Percentiles rank a stretch among this genome's conserved stretches.
Evolutionary conservation across 2,329 filamentous ascomycete genomes (phyloP).

Genomic region (Colletotrichum trifolii): DNA sequence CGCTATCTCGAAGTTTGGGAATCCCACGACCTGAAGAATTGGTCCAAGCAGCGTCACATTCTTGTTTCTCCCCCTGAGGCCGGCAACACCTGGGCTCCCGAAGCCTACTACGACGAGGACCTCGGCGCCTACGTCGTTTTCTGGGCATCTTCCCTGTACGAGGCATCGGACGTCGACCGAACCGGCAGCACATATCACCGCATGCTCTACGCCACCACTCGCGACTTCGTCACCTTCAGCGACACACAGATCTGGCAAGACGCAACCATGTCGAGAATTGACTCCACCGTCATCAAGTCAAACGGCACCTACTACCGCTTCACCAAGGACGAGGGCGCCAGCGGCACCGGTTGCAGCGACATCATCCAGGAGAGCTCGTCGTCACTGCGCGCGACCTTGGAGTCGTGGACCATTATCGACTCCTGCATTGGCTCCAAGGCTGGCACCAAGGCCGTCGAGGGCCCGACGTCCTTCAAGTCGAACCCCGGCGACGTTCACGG

Average conservation of each 20-base stretch:
- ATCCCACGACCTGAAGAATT: constrained; percentile 60
- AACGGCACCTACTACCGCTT: constrained; percentile 60
- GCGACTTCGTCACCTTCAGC: constrained; percentile 62
- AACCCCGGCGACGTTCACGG: constrained; percentile 61
- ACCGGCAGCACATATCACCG: constrained; percentile 59
- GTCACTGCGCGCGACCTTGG: constrained; percentile 52
- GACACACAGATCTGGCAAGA: constrained; percentile 62
- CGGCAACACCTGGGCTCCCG: constrained; percentile 66
- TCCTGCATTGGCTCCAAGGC: constrained; percentile 63
- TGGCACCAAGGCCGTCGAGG: constrained; percentile 60
- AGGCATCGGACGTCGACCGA: constrained; percentile 50
- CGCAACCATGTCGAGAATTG: constrained; percentile 61
- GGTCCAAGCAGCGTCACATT: constrained; percentile 62
- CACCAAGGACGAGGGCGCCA: constrained; percentile 64
- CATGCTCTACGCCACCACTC: constrained; percentile 63
- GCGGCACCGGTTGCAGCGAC: constrained; percentile 60
- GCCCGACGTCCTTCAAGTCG: constrained; percentile 62
- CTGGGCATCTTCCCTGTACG: constrained; percentile 58
- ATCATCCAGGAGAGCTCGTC: constrained; percentile 64
- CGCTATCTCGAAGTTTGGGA: constrained; percentile 66
- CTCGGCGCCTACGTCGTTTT: constrained; percentile 57
- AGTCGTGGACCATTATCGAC: constrained; percentile 56
- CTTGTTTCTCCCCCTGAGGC: constrained; percentile 60
- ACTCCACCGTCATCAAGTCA: constrained; percentile 60
- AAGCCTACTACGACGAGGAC: constrained; percentile 59